phyloP scores from a whole-genome alignment of 176 grass and related monocot genomes.

The Tillandsia leiboldiana region DNA sequence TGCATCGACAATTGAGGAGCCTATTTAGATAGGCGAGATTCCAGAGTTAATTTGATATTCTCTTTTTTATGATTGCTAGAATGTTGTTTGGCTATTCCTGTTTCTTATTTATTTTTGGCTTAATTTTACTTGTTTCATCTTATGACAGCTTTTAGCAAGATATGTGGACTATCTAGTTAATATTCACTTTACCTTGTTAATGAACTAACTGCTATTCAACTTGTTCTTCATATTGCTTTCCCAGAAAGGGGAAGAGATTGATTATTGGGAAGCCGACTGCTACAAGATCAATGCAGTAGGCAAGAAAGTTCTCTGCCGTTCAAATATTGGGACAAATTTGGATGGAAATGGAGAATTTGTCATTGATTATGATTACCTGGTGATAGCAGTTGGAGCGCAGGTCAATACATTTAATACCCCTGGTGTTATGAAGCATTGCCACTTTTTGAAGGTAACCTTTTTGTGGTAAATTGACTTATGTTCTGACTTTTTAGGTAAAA shows the following conservation, averaged over 20 bases:
- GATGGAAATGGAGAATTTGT: slow-evolving; percentile 87
- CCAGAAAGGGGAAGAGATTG: slow-evolving; percentile 61
- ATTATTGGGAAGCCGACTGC: slow-evolving; percentile 78
- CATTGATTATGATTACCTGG: slow-evolving; percentile 77
- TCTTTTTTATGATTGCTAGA: no score
- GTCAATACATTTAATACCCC: slow-evolving; percentile 89
- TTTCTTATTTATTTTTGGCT: no score
- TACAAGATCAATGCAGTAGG: slow-evolving; percentile 67
- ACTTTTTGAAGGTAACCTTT: slow-evolving; percentile 76
- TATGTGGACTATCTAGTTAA: background rate
- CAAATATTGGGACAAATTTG: slow-evolving; percentile 60
- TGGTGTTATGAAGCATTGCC: slow-evolving; percentile 68
- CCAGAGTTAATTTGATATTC: no score
- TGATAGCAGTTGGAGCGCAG: slow-evolving; percentile 70
- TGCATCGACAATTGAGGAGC: no score
- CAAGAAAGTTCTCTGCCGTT: slow-evolving; percentile 57
- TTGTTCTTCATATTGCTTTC: slow-evolving; percentile 13
- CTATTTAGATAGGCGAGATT: no score
- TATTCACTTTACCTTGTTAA: slow-evolving; percentile 6
- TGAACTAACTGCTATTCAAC: background rate
- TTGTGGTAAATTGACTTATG: background rate
- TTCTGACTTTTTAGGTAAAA: no score
- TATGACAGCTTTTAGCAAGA: background rate
- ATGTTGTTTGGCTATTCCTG: no score
- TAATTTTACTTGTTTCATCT: no score